Conservation (phyloP, 2,329 filamentous ascomycete species). For the Cladosporium sp. region DNA sequence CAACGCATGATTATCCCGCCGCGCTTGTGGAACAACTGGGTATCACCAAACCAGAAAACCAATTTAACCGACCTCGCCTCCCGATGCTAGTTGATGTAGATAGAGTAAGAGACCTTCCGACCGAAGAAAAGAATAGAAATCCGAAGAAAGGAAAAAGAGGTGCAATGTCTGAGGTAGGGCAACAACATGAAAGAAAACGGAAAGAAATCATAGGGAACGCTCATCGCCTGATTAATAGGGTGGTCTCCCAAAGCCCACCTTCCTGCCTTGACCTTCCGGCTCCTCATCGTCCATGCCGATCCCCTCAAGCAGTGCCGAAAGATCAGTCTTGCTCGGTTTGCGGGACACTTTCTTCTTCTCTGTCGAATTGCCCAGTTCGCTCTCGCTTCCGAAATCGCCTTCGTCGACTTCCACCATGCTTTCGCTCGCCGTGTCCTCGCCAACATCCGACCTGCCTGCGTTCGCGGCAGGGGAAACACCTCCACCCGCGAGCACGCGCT, state of each 20-base stretch:
- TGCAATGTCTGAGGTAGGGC: neutral
- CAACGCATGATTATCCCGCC: neutral
- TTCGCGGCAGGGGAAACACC: neutral
- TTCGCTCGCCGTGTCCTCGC: conserved; percentile 57
- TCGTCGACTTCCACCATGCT: conserved; percentile 53
- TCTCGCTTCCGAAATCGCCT: conserved; percentile 18
- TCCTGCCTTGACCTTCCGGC: neutral
- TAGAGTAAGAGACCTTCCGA: no score
- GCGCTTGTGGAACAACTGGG: neutral
- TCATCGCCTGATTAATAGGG: conserved; percentile 8
- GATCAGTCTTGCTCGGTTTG: conserved; percentile 13
- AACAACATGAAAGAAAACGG: neutral
- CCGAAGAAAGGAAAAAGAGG: neutral
- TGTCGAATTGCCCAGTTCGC: conserved; percentile 3
- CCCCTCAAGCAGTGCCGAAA: conserved; percentile 15
- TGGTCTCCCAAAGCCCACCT: conserved; percentile 1
- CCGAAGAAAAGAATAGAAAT: neutral
- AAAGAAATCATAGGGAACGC: neutral
- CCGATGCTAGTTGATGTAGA: no score
- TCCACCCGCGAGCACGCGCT: conserved; percentile 40
- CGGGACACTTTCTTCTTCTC: conserved; percentile 8
- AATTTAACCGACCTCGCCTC: no score
- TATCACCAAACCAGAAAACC: neutral
- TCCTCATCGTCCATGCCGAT: conserved; percentile 10
- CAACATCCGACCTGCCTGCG: conserved; percentile 37